phyloP scores from a whole-genome alignment of 345 rosid species.

The Acer saccharum region DNA sequence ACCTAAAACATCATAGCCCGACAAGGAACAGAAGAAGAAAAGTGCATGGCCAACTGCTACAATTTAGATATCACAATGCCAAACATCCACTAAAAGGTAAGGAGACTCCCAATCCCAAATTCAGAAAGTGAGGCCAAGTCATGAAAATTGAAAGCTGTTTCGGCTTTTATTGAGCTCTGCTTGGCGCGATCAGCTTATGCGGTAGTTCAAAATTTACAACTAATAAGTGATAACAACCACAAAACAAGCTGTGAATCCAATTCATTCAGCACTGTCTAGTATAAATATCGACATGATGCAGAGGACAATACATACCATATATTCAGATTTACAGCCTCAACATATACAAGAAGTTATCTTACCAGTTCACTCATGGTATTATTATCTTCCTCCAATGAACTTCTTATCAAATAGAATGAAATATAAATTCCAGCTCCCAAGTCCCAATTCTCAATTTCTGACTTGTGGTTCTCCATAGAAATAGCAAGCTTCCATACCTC shows the following conservation, averaged over 20 bases:
- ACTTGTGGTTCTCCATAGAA: conserved; percentile 83
- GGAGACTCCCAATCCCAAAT: background rate
- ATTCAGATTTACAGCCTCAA: background rate
- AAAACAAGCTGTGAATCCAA: background rate
- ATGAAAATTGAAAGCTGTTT: background rate
- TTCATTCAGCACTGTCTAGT: background rate
- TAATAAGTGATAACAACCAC: background rate
- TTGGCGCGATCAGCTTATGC: background rate
- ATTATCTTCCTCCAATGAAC: conserved; percentile 58
- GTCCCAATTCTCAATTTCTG: conserved; percentile 96
- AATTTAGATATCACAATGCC: background rate
- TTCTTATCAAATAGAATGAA: conserved; percentile 69
- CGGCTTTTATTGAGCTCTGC: background rate
- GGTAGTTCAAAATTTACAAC: conserved; percentile 2
- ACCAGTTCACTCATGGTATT: conserved; percentile 60
- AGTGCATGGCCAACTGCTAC: background rate
- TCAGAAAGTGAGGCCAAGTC: background rate
- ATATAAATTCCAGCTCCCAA: conserved; percentile 88
- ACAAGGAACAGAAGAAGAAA: background rate
- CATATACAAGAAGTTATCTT: conserved; percentile 18
- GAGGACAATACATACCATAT: background rate
- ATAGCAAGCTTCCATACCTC: conserved; percentile 81
- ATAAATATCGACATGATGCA: conserved; percentile 1
- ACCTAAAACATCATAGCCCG: background rate
- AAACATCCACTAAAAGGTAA: background rate